Percentiles rank a stretch among this genome's conserved stretches.
Conservation (phyloP, 306 rosid species). For the Abrus pulchellus region DNA sequence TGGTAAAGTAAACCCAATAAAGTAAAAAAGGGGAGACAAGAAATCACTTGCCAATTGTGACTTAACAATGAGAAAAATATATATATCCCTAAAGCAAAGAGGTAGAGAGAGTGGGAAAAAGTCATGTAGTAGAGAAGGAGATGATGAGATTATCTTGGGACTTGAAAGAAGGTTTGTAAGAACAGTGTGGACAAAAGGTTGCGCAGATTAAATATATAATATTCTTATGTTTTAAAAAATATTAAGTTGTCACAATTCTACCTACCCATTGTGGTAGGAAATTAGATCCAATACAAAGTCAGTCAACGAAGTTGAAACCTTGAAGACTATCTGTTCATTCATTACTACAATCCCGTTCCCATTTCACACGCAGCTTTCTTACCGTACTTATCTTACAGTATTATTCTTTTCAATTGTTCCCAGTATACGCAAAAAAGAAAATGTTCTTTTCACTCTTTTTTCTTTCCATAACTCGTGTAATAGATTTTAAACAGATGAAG, state of each 20-base stretch:
- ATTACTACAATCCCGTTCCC: constrained; percentile 26
- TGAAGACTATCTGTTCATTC: constrained; percentile 55
- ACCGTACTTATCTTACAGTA: background rate
- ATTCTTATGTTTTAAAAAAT: background rate
- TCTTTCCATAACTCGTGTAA: too few species aligned
- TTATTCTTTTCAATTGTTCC: background rate
- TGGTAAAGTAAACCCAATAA: constrained; percentile 58
- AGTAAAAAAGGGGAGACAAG: constrained; percentile 63
- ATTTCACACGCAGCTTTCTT: constrained; percentile 43
- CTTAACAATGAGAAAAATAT: constrained; percentile 64
- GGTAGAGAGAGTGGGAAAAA: constrained; percentile 51
- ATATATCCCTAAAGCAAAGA: constrained; percentile 18
- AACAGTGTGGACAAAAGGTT: constrained; percentile 22
- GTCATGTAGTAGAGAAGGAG: constrained; percentile 40
- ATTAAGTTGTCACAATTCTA: constrained; percentile 26
- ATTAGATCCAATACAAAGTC: constrained; percentile 50
- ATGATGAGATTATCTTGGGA: constrained; percentile 63
- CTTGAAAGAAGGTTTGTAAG: constrained; percentile 59
- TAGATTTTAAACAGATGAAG: too few species aligned
- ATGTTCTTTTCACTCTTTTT: too few species aligned
- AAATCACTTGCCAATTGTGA: constrained; percentile 75
- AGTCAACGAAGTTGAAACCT: constrained; percentile 51
- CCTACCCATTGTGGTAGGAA: constrained; percentile 43
- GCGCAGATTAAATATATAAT: background rate
- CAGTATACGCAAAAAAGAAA: too few species aligned